A percentile compares a stretch with the other conserved stretches of the same genome.
phyloP scores from a whole-genome alignment of 371 early-diverging fungal genomes.

The Mortierella sp. region DNA sequence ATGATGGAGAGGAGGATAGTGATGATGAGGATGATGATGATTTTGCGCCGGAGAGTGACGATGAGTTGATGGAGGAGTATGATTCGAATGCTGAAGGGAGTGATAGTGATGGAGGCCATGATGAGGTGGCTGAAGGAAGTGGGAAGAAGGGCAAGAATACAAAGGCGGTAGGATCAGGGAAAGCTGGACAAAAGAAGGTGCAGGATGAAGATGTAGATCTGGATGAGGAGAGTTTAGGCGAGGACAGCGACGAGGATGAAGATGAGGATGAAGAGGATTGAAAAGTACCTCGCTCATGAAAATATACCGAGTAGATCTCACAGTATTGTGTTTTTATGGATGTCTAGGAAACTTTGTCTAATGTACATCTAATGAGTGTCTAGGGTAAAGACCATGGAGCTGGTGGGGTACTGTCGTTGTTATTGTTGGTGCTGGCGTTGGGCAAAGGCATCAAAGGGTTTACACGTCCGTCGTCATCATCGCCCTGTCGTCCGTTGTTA shows the following conservation, averaged over 20 bases:
- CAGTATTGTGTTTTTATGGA: not conserved
- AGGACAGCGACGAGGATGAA: constrained; percentile 23
- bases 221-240: constrained; percentile 21
- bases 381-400: not conserved
- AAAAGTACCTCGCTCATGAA: not conserved
- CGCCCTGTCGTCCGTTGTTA: not conserved
- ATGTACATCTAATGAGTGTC: not conserved
- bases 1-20: constrained; percentile 30
- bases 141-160: not conserved
- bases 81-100: constrained; percentile 38
- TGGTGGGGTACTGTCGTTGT: not conserved
- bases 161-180: not conserved
- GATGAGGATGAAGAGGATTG: constrained; percentile 13
- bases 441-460: not conserved
- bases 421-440: not conserved
- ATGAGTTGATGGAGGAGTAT: constrained; percentile 53
- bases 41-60: constrained; percentile 56
- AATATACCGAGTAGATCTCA: not conserved
- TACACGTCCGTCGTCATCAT: not conserved
- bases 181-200: constrained; percentile 14
- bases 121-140: not conserved
- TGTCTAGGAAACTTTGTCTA: not conserved
- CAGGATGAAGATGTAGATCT: constrained; percentile 20
- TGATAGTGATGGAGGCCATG: constrained; percentile 17
- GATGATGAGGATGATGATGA: constrained; percentile 56